Percentiles rank a stretch among this genome's conserved stretches.
phyloP scores from a whole-genome alignment of 306 rosid species.

The Luffa acutangula region DNA sequence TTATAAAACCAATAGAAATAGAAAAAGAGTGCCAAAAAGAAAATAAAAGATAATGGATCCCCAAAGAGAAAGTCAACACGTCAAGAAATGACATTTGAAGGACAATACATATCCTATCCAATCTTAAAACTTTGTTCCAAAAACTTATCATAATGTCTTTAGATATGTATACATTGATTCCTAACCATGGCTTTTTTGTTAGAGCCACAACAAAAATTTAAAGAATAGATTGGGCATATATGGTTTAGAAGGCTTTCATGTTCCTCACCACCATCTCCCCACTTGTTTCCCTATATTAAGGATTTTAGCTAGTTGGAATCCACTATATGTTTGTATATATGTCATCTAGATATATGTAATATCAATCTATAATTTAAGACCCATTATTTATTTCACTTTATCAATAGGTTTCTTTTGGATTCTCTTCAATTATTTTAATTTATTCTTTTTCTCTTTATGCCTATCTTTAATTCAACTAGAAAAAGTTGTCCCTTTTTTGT shows the following conservation, averaged over 20 bases:
- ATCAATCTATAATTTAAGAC: not conserved
- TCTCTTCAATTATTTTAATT: too few relatives aligned
- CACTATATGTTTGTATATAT: not conserved
- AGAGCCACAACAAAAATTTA: not conserved
- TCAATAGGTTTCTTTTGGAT: not conserved
- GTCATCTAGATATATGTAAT: not conserved
- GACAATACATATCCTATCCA: conserved; percentile 5
- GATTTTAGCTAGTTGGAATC: not conserved
- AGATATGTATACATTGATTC: not conserved
- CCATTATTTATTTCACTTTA: not conserved
- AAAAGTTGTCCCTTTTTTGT: too few relatives aligned
- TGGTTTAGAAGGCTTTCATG: not conserved
- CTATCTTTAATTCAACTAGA: not conserved
- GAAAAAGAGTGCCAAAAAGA: not conserved
- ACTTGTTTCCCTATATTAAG: not conserved
- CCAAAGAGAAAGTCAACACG: not conserved
- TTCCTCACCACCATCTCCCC: not conserved
- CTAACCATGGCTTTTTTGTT: not conserved
- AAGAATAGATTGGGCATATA: not conserved
- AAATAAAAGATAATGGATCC: not conserved
- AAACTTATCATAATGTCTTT: not conserved
- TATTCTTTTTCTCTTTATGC: too few relatives aligned
- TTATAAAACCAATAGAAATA: not conserved
- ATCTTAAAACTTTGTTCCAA: not conserved
- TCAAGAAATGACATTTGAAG: not conserved